Percentiles rank a stretch among this genome's conserved stretches.
Conservation (phyloP, 495 filamentous ascomycete species). For the Neurospora intermedia region DNA sequence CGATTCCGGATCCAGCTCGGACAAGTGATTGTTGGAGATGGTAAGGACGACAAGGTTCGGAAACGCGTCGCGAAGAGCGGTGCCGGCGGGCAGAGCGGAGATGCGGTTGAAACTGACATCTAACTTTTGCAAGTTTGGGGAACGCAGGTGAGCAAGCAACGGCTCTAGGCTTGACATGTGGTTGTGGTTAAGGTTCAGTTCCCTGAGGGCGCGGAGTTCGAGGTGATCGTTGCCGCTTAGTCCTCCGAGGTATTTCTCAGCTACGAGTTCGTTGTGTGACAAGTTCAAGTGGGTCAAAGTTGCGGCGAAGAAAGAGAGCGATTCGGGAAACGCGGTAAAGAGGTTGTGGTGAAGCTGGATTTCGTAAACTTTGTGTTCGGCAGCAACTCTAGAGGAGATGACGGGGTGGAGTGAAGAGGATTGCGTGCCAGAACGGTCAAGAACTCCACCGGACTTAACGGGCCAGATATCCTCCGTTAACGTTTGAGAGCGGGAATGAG, state of each 20-base stretch:
- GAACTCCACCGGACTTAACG: conserved; percentile 56
- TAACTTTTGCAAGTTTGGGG: conserved; percentile 61
- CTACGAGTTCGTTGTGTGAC: conserved; percentile 63
- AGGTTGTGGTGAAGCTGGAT: conserved; percentile 69
- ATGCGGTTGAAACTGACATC: conserved; percentile 75
- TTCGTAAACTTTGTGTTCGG: conserved; percentile 35
- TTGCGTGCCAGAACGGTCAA: conserved; percentile 62
- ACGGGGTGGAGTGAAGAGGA: conserved; percentile 43
- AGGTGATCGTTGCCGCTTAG: conserved; percentile 38
- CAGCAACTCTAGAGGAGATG: conserved; percentile 37
- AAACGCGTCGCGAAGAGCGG: conserved; percentile 41
- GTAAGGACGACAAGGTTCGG: conserved; percentile 56
- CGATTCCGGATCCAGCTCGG: conserved; percentile 58
- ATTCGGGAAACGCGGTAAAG: conserved; percentile 56
- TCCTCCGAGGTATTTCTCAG: conserved; percentile 42
- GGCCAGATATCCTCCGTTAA: conserved; percentile 42
- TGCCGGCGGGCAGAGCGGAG: conserved; percentile 49
- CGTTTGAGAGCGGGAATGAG: conserved; percentile 31
- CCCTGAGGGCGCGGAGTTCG: conserved; percentile 59
- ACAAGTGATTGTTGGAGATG: conserved; percentile 65
- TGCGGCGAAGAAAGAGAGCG: conserved; percentile 53
- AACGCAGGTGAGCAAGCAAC: conserved; percentile 50
- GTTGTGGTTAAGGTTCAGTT: conserved; percentile 62
- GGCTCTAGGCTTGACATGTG: conserved; percentile 54
- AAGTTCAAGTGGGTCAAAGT: conserved; percentile 67